These are phyloP conservation scores for Amborella trichopoda DNA, from an alignment of 164 flowering plant genomes.

Conservation along the genomic window DNA sequence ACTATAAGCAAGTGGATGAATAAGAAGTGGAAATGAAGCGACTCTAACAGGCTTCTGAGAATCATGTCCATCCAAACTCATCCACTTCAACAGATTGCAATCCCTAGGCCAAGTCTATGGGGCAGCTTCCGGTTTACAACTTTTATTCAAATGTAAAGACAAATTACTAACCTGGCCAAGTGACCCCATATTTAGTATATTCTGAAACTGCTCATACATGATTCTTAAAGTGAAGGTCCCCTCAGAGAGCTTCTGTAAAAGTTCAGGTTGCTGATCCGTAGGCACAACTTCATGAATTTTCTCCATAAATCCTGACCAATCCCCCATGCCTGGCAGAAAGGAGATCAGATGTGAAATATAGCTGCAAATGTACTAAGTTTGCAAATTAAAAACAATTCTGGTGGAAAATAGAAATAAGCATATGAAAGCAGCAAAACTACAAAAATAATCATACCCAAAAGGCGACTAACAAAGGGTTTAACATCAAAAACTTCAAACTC, in stretches of 20 bases:
- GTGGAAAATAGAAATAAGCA: not conserved
- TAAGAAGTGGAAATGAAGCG: too few species aligned
- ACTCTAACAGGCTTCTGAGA: too few species aligned
- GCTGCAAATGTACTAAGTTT: too few species aligned
- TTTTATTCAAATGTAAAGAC: too few species aligned
- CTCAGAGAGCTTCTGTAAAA: constrained; percentile 87
- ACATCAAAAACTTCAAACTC: constrained; percentile 99
- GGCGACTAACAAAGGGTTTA: constrained; percentile 95
- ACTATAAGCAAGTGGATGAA: too few species aligned
- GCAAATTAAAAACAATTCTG: not conserved
- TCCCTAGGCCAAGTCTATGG: too few species aligned
- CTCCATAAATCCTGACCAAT: constrained; percentile 99
- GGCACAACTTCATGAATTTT: constrained; percentile 98
- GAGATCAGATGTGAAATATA: too few species aligned
- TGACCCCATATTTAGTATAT: constrained; percentile 96
- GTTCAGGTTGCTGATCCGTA: constrained; percentile 98
- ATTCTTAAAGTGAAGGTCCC: constrained; percentile 84
- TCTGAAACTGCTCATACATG: constrained; percentile 96
- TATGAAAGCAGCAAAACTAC: not conserved
- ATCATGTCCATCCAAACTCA: too few species aligned
- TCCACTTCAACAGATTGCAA: too few species aligned
- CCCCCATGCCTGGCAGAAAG: constrained; percentile 98
- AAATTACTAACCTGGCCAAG: constrained; percentile 73
- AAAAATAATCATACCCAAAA: constrained; percentile 51
- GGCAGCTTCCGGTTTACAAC: too few species aligned